phyloP scores from a whole-genome alignment of 1,284 basidiomycete species.

The Sphagnurus paluster region DNA sequence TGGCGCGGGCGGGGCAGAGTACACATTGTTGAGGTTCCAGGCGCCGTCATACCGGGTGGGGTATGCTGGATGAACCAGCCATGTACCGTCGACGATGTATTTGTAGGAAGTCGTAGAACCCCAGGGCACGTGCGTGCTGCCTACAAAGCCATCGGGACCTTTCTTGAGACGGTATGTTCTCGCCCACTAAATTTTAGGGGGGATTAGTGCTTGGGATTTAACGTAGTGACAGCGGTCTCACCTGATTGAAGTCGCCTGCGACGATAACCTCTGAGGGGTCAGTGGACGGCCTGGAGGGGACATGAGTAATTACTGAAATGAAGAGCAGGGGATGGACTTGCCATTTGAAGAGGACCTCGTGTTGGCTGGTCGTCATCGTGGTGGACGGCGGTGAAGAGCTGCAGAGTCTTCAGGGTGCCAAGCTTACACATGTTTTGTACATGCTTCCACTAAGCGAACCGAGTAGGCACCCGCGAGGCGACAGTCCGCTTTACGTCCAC shows the following conservation, averaged over 20 bases:
- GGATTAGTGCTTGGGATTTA: neutral
- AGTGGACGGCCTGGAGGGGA: slow-evolving; percentile 51
- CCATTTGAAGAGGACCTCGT: slow-evolving; percentile 50
- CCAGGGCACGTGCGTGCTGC: slow-evolving; percentile 60
- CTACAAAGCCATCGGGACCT: slow-evolving; percentile 56
- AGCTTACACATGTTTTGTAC: slow-evolving; percentile 9
- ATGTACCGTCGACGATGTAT: slow-evolving; percentile 75
- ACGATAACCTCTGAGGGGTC: slow-evolving; percentile 63
- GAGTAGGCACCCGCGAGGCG: too few species aligned
- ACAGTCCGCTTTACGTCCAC: too few species aligned
- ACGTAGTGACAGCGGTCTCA: slow-evolving; percentile 33
- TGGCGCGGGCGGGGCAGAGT: slow-evolving; percentile 49
- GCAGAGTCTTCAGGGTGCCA: too few species aligned
- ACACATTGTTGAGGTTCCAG: slow-evolving; percentile 76
- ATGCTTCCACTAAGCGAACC: too few species aligned
- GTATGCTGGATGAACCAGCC: slow-evolving; percentile 55
- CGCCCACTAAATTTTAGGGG: slow-evolving; percentile 55
- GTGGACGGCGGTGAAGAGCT: neutral
- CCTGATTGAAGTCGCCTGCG: slow-evolving; percentile 78
- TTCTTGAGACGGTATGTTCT: slow-evolving; percentile 55
- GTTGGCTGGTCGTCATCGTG: slow-evolving; percentile 36
- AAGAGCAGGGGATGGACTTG: slow-evolving; percentile 1
- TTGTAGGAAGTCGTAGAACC: slow-evolving; percentile 69
- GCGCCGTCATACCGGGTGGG: slow-evolving; percentile 62
- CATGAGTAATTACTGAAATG: slow-evolving; percentile 5